Base-by-base conservation (phyloP, 768 basidiomycete species). In the Strobilomyces dryophilus region DNA sequence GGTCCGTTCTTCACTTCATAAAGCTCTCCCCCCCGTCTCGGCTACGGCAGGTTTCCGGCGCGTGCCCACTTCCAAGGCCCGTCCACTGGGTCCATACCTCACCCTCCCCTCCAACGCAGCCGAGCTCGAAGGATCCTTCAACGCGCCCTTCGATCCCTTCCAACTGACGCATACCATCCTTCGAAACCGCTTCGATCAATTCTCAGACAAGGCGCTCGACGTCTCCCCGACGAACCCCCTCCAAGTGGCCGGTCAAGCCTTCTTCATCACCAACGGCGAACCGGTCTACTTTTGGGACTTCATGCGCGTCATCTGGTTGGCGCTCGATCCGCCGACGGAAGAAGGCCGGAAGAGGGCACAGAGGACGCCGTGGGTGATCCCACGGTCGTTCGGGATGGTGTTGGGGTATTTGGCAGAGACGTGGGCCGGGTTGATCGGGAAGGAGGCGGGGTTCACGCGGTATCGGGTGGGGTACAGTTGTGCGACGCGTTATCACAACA, bases 271-370 rank as follows among this genome's bases (percentile, higher is more conserved):
- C 52, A 98, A 98, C 65, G 93, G 94, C 56, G 95, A 98, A 66
- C 95, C 95, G 3, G 79, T 85, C 51, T 91, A 92, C 71, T 98
- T 98, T 75, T 99, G 95, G 95, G 94, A 97, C 72, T 85, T 95
- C 64, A 78, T 85, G 29, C 80, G 92, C 7, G 71, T 79, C 3
- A 71, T 97, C n/a, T 98, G 92, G 92, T 72, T 77, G 27, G 76
- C 78, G 20, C 77, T 89, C 50, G 82, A 83, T 65, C 73, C 75
- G 45, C 69, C 73, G n/a, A 71, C 68, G 2, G 64, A 64, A 14
- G 56, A 57, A 12, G 82, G 79, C 7, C 74, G 75, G 57, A 78
- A 80, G 61, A 66, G 71, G 20, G 64, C 66, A 51, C 53, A 73
- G 71, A 55, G 69, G 67, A 34, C 57, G 60, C 31, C 68, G 14